phyloP scores from a whole-genome alignment of 2,329 filamentous ascomycete genomes.

The Penicillium sp. region DNA sequence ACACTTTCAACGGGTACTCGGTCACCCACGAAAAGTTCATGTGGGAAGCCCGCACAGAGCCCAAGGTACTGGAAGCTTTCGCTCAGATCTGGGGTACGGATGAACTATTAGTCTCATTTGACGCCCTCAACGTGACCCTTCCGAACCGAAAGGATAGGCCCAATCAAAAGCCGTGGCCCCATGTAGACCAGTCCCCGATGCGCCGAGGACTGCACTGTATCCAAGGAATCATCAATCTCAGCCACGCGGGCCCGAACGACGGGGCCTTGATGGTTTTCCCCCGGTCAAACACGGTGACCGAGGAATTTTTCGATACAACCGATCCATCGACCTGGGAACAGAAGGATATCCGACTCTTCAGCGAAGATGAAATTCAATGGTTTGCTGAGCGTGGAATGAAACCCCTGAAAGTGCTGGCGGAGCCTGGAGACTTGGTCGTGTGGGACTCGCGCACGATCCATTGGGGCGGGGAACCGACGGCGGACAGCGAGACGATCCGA shows the following conservation, averaged over 20 bases:
- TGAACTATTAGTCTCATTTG: slow-evolving; percentile 22
- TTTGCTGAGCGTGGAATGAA: slow-evolving; percentile 27
- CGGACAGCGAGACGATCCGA: slow-evolving; percentile 19
- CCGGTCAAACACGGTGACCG: slow-evolving; percentile 25
- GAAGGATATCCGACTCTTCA: slow-evolving; percentile 26
- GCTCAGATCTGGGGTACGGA: slow-evolving; percentile 23
- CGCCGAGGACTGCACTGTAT: slow-evolving; percentile 31
- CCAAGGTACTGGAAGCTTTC: slow-evolving; percentile 20
- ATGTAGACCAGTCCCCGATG: slow-evolving; percentile 34
- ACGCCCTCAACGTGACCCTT: slow-evolving; percentile 22
- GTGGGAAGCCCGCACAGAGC: slow-evolving; percentile 24
- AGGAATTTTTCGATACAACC: slow-evolving; percentile 36
- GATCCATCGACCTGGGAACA: slow-evolving; percentile 15
- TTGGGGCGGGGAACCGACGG: slow-evolving; percentile 24
- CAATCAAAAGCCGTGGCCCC: slow-evolving; percentile 26
- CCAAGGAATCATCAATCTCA: slow-evolving; percentile 24
- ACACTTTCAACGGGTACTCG: slow-evolving; percentile 19
- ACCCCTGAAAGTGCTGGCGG: slow-evolving; percentile 40
- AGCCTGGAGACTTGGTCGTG: slow-evolving; percentile 48
- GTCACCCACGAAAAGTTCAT: slow-evolving; percentile 25
- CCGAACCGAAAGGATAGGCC: slow-evolving; percentile 13
- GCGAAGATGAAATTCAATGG: slow-evolving; percentile 31
- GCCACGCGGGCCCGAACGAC: slow-evolving; percentile 22
- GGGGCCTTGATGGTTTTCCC: slow-evolving; percentile 20
- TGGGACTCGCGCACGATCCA: slow-evolving; percentile 34